Percentiles rank a stretch among this genome's conserved stretches.
Conservation (phyloP, 2,329 filamentous ascomycete species). For the Magnaporthiopsis rhizophila region DNA sequence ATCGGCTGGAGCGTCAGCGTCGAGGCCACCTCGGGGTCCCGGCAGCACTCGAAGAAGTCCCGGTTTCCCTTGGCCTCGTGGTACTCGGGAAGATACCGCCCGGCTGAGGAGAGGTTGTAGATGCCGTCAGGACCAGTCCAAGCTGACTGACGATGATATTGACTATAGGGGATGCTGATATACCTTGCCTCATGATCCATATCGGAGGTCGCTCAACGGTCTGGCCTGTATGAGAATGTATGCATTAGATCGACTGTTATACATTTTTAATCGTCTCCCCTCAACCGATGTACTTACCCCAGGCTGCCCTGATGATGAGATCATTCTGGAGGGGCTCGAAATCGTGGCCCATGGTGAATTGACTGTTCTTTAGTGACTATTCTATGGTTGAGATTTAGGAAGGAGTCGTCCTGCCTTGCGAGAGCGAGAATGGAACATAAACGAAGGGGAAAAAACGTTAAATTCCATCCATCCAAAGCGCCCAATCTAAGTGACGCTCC, state of each 20-base stretch:
- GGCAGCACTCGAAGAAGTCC: constrained; percentile 98
- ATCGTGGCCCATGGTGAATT: constrained; percentile 48
- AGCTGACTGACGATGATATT: background rate
- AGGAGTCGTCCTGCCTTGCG: no score
- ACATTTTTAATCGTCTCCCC: background rate
- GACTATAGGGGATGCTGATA: constrained; percentile 16
- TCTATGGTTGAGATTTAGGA: no score
- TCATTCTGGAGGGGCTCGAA: constrained; percentile 91
- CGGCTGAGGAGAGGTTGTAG: constrained; percentile 48
- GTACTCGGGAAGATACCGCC: constrained; percentile 95
- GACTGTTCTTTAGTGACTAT: no score
- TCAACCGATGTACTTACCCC: constrained; percentile 51
- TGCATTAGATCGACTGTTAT: constrained; percentile 13
- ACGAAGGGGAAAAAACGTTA: no score
- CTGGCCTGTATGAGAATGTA: constrained; percentile 51
- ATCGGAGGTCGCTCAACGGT: constrained; percentile 87
- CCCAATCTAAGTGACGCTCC: no score
- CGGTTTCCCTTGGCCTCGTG: constrained; percentile 84
- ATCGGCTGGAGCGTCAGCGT: constrained; percentile 91
- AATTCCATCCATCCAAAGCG: no score
- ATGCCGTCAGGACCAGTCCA: background rate
- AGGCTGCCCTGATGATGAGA: constrained; percentile 78
- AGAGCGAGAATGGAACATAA: no score
- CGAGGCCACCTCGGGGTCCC: constrained; percentile 83
- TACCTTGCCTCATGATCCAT: constrained; percentile 99